These are phyloP conservation scores for Daldinia caldariorum DNA, from an alignment of 495 filamentous ascomycete species.

Conservation along the genomic window DNA sequence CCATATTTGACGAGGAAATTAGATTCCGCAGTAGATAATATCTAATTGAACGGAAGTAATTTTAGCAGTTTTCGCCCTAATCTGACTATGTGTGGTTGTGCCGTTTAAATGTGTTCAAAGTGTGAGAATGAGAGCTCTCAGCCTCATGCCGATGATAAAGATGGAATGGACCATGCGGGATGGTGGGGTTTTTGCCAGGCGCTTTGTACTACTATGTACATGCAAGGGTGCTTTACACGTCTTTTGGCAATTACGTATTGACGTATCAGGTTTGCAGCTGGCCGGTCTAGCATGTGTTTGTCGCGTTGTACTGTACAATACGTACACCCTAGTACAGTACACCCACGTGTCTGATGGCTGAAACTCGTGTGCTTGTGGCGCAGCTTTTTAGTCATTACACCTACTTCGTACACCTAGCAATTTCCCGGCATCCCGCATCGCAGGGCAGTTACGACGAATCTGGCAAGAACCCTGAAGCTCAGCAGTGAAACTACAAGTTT, in stretches of 20 bases:
- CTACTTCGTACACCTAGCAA: neutral
- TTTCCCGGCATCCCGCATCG: constrained; percentile 17
- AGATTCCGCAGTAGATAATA: neutral
- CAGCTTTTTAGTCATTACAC: constrained; percentile 24
- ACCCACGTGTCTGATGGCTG: too few species aligned
- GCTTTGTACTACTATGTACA: constrained; percentile 8
- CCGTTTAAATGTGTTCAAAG: neutral
- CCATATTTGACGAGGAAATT: constrained; percentile 44
- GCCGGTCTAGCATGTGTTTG: too few species aligned
- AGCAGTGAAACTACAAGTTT: constrained; percentile 12
- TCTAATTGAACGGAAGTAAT: neutral
- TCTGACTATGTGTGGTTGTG: neutral
- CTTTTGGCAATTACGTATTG: neutral
- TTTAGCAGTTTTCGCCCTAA: too few species aligned
- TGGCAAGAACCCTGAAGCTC: constrained; percentile 43
- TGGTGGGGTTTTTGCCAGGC: constrained; percentile 32
- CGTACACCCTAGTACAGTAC: too few species aligned
- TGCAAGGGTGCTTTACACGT: neutral
- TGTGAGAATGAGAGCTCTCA: neutral
- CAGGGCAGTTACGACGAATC: constrained; percentile 36
- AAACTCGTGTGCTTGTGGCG: constrained; percentile 3
- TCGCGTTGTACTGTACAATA: neutral
- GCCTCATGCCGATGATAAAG: constrained; percentile 2
- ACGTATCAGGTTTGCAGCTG: neutral
- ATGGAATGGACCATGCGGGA: constrained; percentile 27